phyloP scores from a whole-genome alignment of 2,329 filamentous ascomycete species.

The Sclerotinia sclerotiorum region DNA sequence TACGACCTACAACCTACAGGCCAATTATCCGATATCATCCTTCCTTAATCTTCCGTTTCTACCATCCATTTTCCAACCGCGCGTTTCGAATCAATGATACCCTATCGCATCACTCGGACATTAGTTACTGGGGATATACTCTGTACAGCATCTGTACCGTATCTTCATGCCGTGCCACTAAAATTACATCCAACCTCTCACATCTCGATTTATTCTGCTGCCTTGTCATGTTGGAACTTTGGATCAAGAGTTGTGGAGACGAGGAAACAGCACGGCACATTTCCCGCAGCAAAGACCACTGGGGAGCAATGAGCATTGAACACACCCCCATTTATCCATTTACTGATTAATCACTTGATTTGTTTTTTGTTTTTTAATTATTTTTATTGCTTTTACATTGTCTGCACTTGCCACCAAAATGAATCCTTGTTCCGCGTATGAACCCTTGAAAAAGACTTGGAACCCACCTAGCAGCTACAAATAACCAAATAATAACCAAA shows the following conservation, averaged over 20 bases:
- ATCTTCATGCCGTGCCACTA: slow-evolving; percentile 20
- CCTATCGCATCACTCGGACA: slow-evolving; percentile 18
- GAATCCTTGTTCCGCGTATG: neutral
- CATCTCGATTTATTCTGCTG: slow-evolving; percentile 22
- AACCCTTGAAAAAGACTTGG: neutral
- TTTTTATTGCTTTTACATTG: neutral
- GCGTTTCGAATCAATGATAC: slow-evolving; percentile 16
- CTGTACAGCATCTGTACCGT: slow-evolving; percentile 5
- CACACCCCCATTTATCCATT: neutral
- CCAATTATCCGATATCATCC: slow-evolving; percentile 5
- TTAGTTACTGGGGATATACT: slow-evolving; percentile 5
- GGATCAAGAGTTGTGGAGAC: slow-evolving; percentile 11
- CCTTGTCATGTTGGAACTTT: slow-evolving; percentile 21
- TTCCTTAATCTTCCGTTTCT: slow-evolving; percentile 5
- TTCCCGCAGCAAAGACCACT: neutral
- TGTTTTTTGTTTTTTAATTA: neutral
- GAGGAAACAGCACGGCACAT: neutral
- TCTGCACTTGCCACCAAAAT: neutral
- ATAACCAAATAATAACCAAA: neutral
- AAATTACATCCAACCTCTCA: slow-evolving; percentile 12
- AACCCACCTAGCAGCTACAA: neutral
- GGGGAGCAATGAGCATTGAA: neutral
- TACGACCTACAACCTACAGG: neutral
- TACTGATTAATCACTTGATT: neutral
- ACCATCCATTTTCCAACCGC: slow-evolving; percentile 17